Evolutionary conservation across 2,329 filamentous ascomycete species (phyloP).

Genomic region (Aspergillus pseudoterreus): DNA sequence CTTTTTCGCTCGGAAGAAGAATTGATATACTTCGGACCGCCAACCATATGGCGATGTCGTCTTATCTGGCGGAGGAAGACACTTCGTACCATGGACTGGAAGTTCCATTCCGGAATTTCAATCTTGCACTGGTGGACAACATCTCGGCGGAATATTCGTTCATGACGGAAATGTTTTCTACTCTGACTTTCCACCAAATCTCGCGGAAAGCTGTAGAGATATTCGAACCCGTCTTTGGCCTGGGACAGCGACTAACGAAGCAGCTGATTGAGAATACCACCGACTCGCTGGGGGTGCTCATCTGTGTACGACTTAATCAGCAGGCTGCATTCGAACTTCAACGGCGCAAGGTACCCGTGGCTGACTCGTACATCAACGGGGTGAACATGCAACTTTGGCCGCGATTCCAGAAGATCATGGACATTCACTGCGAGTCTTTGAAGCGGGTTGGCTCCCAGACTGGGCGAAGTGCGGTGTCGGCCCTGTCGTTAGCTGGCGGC

Average conservation of each 20-base stretch:
- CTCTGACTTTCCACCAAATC: conserved; percentile 70
- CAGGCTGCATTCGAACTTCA: conserved; percentile 93
- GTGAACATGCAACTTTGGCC: conserved; percentile 97
- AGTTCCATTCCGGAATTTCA: conserved; percentile 88
- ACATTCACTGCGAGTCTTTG: conserved; percentile 84
- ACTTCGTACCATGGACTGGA: conserved; percentile 82
- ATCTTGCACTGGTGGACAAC: conserved; percentile 89
- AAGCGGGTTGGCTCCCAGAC: conserved; percentile 53
- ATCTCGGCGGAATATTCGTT: conserved; percentile 94
- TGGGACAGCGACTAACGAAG: conserved; percentile 74
- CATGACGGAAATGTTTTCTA: conserved; percentile 82
- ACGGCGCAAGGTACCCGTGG: conserved; percentile 80
- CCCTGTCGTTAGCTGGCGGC: conserved; percentile 52
- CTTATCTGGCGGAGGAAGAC: conserved; percentile 88
- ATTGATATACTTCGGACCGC: conserved; percentile 74
- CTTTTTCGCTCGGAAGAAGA: conserved; percentile 82
- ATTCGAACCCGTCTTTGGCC: conserved; percentile 83
- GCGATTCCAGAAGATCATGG: conserved; percentile 89
- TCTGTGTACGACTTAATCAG: conserved; percentile 92
- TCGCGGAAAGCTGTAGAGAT: conserved; percentile 82
- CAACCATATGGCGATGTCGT: conserved; percentile 73
- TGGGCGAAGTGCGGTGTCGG: conserved; percentile 48
- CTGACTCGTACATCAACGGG: conserved; percentile 88
- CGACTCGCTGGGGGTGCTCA: conserved; percentile 79
- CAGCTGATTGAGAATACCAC: conserved; percentile 70